Evolutionary conservation across 192 early-diverging fungal genomes (phyloP).

Genomic region (Linnemannia hyalina): DNA sequence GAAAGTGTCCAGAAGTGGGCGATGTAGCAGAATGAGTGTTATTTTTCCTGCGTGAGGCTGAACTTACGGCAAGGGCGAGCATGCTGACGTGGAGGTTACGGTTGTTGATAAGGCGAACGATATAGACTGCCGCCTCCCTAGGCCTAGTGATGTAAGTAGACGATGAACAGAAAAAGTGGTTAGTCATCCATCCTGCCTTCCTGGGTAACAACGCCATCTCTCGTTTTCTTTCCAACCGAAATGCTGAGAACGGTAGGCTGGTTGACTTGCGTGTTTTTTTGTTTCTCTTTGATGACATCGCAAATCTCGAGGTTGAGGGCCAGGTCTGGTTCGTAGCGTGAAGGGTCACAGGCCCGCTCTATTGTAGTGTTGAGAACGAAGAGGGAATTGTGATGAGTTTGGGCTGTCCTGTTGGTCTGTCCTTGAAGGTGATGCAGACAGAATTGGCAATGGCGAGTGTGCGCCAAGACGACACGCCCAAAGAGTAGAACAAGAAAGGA

Average conservation of each 20-base stretch:
- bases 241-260: neutral
- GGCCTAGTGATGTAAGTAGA: slow-evolving; percentile 62
- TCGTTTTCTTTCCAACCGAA: neutral
- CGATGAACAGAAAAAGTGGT: neutral
- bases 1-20: neutral
- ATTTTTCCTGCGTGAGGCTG: neutral
- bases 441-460: neutral
- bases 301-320: slow-evolving; percentile 95
- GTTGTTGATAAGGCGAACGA: slow-evolving; percentile 77
- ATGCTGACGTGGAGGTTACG: slow-evolving; percentile 69
- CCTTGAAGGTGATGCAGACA: neutral
- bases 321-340: slow-evolving; percentile 82
- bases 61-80: slow-evolving; percentile 73
- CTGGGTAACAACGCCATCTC: neutral
- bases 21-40: neutral
- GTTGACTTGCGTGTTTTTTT: slow-evolving; percentile 79
- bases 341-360: slow-evolving; percentile 86
- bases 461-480: neutral
- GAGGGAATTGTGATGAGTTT: too few relatives aligned
- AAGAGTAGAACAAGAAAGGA: neutral
- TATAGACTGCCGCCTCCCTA: slow-evolving; percentile 79
- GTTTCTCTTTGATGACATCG: slow-evolving; percentile 94
- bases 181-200: neutral
- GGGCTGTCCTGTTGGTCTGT: neutral
- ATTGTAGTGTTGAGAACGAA: slow-evolving; percentile 2